Conservation (phyloP, 208 protist genomes). For the Trypanosoma theileri region DNA sequence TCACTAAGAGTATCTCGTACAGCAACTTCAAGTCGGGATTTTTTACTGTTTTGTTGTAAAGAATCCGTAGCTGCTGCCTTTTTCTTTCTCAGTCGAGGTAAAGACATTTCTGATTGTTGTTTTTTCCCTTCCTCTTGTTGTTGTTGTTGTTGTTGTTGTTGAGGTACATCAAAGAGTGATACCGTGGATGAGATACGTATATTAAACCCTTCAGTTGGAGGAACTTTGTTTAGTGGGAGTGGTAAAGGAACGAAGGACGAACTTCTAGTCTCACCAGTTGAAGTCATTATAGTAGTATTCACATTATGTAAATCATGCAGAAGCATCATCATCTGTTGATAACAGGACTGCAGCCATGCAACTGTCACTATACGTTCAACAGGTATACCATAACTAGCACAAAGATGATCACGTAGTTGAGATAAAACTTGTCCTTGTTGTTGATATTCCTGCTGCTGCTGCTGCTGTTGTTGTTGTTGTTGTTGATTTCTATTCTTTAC, state of each 20-base stretch:
- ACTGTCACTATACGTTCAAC: slow-evolving; percentile 26
- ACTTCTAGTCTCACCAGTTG: background rate
- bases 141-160: slow-evolving; percentile 3
- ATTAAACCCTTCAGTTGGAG: slow-evolving; percentile 12
- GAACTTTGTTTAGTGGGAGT: slow-evolving; percentile 19
- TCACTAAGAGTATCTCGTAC: background rate
- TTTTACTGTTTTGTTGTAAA: background rate
- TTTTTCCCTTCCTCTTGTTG: slow-evolving; percentile 1
- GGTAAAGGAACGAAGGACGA: slow-evolving; percentile 5
- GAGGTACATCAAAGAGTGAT: background rate
- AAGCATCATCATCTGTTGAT: slow-evolving; percentile 21
- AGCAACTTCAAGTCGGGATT: background rate
- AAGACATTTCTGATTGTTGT: no score
- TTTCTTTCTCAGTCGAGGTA: slow-evolving; percentile 8
- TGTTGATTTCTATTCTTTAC: slow-evolving; percentile 1
- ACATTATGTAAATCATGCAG: background rate
- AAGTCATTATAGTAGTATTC: background rate
- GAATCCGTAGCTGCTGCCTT: background rate
- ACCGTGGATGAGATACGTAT: slow-evolving; percentile 1
- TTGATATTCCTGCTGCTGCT: background rate
- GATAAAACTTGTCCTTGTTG: slow-evolving; percentile 1
- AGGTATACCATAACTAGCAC: slow-evolving; percentile 12
- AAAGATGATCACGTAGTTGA: slow-evolving; percentile 17
- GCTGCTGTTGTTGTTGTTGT: background rate
- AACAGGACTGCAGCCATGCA: slow-evolving; percentile 24